phyloP scores from a whole-genome alignment of 2,329 filamentous ascomycete genomes.

The Paraconiothyrium brasiliense region DNA sequence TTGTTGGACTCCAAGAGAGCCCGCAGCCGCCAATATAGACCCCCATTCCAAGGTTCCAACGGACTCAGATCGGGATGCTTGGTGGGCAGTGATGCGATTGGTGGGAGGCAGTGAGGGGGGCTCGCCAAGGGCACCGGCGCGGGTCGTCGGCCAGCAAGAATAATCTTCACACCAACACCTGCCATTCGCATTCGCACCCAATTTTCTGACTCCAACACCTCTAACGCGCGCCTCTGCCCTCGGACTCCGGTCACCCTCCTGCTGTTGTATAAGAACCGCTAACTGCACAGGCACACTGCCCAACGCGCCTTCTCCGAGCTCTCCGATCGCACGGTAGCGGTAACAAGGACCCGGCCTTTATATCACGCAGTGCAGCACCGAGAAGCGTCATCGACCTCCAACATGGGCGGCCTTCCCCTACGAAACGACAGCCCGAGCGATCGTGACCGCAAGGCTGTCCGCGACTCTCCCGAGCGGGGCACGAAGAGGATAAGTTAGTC shows the following conservation, averaged over 20 bases:
- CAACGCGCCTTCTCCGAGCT: conserved; percentile 1
- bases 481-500: conserved; percentile 51
- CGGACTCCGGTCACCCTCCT: conserved; percentile 13
- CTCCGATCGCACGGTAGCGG: background rate
- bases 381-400: conserved; percentile 6
- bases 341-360: background rate
- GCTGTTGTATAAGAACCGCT: conserved; percentile 9
- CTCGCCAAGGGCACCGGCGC: background rate
- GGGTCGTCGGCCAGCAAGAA: conserved; percentile 6
- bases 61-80: too few relatives aligned
- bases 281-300: conserved; percentile 11
- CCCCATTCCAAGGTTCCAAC: too few relatives aligned
- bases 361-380: background rate
- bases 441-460: conserved; percentile 34
- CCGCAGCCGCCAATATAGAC: background rate
- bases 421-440: conserved; percentile 33
- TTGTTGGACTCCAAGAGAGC: background rate
- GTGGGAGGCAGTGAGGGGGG: background rate
- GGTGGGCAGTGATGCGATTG: background rate
- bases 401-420: conserved; percentile 30
- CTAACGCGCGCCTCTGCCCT: background rate
- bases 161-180: conserved; percentile 12
- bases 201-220: conserved; percentile 10
- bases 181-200: background rate
- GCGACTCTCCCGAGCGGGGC: conserved; percentile 47